Base-by-base conservation (phyloP, 148 eudicot species). In the Rhododendron griersonianum region DNA sequence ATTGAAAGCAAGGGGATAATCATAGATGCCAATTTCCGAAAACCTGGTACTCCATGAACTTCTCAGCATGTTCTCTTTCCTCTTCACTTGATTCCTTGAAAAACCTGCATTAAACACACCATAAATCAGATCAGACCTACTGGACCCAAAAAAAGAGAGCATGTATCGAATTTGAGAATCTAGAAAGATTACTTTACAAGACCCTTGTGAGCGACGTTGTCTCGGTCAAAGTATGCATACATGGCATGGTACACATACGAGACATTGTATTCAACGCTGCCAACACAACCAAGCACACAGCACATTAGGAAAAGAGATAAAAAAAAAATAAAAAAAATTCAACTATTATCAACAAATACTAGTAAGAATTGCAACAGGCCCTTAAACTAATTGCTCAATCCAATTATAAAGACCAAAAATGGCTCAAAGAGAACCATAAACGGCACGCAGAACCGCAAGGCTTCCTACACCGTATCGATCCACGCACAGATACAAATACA, bases 21-120 rank as follows among this genome's bases (percentile, higher is more conserved):
- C 63, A 18, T 18, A 80, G 35, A 35, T 0, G 18, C 21, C 81
- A 85, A 23, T 84, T n/a, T 55, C 51, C 76, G 83, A 76, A 25
- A 83, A 96, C 99, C 98, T 96, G 99, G 84, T 96, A 95, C 88
- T 96, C 95, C 99, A 96, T 96, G 1, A 96, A 90, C 88, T 95
- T 94, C 87, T 96, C 98, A 84, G 99, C 98, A 86, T 96, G 99
- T 19, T 88, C 98, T 84, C 99, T 92, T 89, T 96, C 98, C 89
- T 96, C 99, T 83, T 89, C 94, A 85, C 99, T 96, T 0, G 98
- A 94, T 83, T 96, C 98, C 92, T 95, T 94, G 86, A 95, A 96
- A 84, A 96, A 96, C 86, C 99, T 96, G 76, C 41, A 83, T 39
- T 14, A 53, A 86, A 81, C 33, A 86, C 44, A 48, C 28, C 15